Conservation (phyloP, 257 asterid genomes). For the Solanum sejunctum region DNA sequence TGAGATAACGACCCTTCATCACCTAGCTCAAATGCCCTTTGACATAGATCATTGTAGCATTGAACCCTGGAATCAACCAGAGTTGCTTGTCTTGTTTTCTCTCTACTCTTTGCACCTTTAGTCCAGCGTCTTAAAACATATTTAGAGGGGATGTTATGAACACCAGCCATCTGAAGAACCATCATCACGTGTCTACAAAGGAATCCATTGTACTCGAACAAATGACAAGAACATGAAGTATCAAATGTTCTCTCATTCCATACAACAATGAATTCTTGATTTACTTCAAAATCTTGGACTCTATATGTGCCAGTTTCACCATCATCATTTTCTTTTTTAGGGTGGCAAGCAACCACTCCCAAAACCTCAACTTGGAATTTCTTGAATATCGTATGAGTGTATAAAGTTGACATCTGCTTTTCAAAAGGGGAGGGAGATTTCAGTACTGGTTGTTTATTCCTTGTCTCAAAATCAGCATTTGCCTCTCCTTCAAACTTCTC, state of each 20-base stretch:
- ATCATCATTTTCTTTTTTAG: slow-evolving; percentile 22
- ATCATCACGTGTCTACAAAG: slow-evolving; percentile 45
- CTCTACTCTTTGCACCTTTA: slow-evolving; percentile 29
- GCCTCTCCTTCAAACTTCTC: slow-evolving; percentile 43
- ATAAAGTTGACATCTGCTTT: slow-evolving; percentile 33
- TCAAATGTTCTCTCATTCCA: slow-evolving; percentile 30
- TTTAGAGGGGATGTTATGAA: slow-evolving; percentile 30
- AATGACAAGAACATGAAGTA: slow-evolving; percentile 30
- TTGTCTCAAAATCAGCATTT: slow-evolving; percentile 24
- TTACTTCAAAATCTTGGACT: slow-evolving; percentile 38
- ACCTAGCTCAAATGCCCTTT: slow-evolving; percentile 19
- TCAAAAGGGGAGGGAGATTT: slow-evolving; percentile 47
- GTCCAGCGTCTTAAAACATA: slow-evolving; percentile 40
- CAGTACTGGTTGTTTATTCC: slow-evolving; percentile 25
- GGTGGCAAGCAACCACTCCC: slow-evolving; percentile 54
- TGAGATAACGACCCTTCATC: slow-evolving; percentile 33
- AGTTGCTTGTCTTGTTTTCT: neutral
- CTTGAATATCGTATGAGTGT: slow-evolving; percentile 37
- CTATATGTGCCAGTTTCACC: slow-evolving; percentile 17
- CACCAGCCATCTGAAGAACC: slow-evolving; percentile 43
- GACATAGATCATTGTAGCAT: slow-evolving; percentile 18
- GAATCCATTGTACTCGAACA: slow-evolving; percentile 36
- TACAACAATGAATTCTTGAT: slow-evolving; percentile 18
- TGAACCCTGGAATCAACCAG: slow-evolving; percentile 12
- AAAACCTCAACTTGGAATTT: slow-evolving; percentile 50